Percentiles rank a stretch among this genome's conserved stretches.
These are phyloP conservation scores for Ophiostoma populinum DNA, from an alignment of 2,329 filamentous ascomycete species.

Conservation along the genomic window DNA sequence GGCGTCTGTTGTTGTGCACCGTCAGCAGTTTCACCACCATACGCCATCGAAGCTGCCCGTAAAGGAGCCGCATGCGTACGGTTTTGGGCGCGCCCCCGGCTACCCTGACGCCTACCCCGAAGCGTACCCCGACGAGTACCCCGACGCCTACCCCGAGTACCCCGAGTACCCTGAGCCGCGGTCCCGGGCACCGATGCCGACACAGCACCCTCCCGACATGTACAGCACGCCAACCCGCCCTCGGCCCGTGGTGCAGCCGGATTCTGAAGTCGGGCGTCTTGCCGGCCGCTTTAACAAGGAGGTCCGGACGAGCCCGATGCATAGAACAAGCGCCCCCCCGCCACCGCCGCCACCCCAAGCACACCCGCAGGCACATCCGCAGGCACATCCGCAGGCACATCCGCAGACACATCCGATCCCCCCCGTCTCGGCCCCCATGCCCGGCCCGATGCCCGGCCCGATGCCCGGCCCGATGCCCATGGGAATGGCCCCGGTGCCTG, in stretches of 20 bases:
- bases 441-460: not conserved
- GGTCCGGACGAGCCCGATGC: slow-evolving; percentile 18
- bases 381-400: too few relatives aligned
- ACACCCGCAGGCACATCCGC: not conserved
- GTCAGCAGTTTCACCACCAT: not conserved
- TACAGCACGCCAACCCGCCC: slow-evolving; percentile 27
- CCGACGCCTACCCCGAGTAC: too few relatives aligned
- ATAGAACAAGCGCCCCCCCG: slow-evolving; percentile 9
- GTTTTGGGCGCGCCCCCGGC: too few relatives aligned
- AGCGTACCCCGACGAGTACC: too few relatives aligned
- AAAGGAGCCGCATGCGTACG: slow-evolving; percentile 9
- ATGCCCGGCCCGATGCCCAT: slow-evolving; percentile 4
- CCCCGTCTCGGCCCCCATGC: not conserved
- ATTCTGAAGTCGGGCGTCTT: slow-evolving; percentile 31
- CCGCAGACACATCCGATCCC: too few relatives aligned
- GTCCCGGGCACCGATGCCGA: too few relatives aligned
- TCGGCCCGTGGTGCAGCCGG: slow-evolving; percentile 23
- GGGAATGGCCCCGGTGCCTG: not conserved
- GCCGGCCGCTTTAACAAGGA: slow-evolving; percentile 32
- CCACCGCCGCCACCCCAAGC: not conserved
- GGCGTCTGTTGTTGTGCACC: not conserved
- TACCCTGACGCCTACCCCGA: too few relatives aligned
- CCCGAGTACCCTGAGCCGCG: too few relatives aligned
- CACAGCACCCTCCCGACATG: slow-evolving; percentile 18
- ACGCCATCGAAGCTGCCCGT: too few relatives aligned